Conservation (phyloP, 2,329 filamentous ascomycete species). For the Monosporascus sp. region DNA sequence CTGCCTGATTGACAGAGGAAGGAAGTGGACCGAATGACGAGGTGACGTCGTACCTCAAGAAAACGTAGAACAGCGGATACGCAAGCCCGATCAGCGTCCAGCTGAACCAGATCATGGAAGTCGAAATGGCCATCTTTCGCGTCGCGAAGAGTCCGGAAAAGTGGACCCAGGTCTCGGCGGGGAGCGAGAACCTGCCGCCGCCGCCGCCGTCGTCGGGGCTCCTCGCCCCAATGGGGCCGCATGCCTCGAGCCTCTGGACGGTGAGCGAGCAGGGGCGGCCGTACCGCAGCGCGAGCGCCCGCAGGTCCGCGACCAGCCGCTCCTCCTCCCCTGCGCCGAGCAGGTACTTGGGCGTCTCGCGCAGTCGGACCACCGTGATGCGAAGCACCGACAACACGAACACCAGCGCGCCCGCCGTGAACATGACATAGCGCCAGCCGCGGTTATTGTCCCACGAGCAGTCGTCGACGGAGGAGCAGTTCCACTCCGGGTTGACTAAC, state of each 20-base stretch:
- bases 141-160: conserved; percentile 62
- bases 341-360: conserved; percentile 57
- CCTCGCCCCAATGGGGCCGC: conserved; percentile 27
- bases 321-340: conserved; percentile 48
- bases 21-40: neutral
- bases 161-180: conserved; percentile 42
- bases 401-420: conserved; percentile 41
- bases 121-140: conserved; percentile 55
- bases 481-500: conserved; percentile 34
- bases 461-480: conserved; percentile 32
- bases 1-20: neutral
- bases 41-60: conserved; percentile 49
- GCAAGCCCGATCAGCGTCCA: conserved; percentile 69
- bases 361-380: conserved; percentile 49
- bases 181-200: conserved; percentile 27
- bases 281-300: neutral
- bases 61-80: conserved; percentile 73
- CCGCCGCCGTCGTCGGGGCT: conserved; percentile 33
- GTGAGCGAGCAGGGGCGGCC: neutral
- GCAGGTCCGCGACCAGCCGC: conserved; percentile 40
- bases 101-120: conserved; percentile 60
- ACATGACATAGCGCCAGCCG: conserved; percentile 48
- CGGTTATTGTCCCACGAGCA: conserved; percentile 42
- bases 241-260: conserved; percentile 38
- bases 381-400: conserved; percentile 48